phyloP scores from a whole-genome alignment of 139 green algal genomes.

The Dunaliella primolecta region DNA sequence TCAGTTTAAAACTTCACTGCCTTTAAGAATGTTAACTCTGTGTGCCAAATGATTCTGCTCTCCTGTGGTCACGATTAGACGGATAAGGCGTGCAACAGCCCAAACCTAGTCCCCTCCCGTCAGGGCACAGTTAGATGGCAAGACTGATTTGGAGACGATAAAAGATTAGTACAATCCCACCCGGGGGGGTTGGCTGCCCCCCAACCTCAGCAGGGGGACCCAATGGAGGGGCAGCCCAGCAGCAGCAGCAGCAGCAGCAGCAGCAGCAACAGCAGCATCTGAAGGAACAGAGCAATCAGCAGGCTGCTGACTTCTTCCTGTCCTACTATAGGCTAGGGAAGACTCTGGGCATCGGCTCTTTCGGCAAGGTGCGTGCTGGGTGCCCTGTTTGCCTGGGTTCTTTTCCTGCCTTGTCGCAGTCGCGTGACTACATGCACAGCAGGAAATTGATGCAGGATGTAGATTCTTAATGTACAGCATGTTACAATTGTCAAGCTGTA shows the following conservation, averaged over 20 bases:
- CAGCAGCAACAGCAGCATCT: background rate
- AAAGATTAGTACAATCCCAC: background rate
- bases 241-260: background rate
- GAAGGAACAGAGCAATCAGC: background rate
- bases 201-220: background rate
- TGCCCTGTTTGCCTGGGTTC: too few species aligned
- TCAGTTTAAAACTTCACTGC: background rate
- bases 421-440: too few species aligned
- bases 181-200: background rate
- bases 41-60: too few species aligned
- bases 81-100: background rate
- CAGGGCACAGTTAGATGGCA: background rate
- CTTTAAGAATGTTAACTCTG: background rate
- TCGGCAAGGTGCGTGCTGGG: constrained; percentile 90
- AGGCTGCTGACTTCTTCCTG: constrained; percentile 80
- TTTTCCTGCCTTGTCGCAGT: too few species aligned
- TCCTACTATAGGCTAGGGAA: constrained; percentile 96
- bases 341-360: constrained; percentile 97
- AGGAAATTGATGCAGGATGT: too few species aligned
- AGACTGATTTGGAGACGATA: background rate
- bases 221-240: background rate
- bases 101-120: background rate
- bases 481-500: too few species aligned
- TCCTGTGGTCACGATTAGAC: background rate
- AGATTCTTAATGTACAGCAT: too few species aligned